These are phyloP conservation scores for Pleurotus giganteus DNA, from an alignment of 768 basidiomycete genomes.

Conservation along the genomic window DNA sequence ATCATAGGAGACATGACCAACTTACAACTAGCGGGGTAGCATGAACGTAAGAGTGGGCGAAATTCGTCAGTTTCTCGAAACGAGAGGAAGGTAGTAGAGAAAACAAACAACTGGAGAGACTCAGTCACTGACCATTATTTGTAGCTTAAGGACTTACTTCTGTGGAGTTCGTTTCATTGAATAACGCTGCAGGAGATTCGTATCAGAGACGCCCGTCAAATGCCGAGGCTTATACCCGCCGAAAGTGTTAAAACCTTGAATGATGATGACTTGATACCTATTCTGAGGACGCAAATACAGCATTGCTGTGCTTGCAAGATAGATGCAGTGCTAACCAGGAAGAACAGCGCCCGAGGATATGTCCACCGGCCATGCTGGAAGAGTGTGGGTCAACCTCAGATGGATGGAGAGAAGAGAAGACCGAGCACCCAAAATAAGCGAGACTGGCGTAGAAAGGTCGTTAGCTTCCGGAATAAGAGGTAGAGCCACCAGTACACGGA, in stretches of 20 bases:
- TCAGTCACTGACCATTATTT: too few species aligned
- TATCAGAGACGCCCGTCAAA: too few species aligned
- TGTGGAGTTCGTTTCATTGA: not conserved
- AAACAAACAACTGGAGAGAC: too few species aligned
- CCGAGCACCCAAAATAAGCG: not conserved
- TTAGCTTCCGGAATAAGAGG: not conserved
- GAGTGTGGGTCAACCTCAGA: not conserved
- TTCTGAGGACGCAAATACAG: conserved; percentile 1
- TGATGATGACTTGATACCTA: not conserved
- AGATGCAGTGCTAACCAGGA: not conserved
- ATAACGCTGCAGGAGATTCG: not conserved
- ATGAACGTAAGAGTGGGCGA: too few species aligned
- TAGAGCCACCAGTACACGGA: not conserved
- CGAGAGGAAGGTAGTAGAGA: too few species aligned
- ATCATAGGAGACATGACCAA: too few species aligned
- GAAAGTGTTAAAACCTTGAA: not conserved
- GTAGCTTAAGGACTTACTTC: not conserved
- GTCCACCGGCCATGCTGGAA: conserved; percentile 2
- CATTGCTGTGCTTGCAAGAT: too few species aligned
- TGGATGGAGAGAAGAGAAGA: not conserved
- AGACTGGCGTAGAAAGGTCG: not conserved
- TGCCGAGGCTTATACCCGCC: not conserved
- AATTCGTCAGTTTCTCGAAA: too few species aligned
- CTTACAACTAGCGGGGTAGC: too few species aligned
- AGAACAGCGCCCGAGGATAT: conserved; percentile 5